Percentiles rank a stretch among this genome's conserved stretches.
Conservation (phyloP, 1,284 basidiomycete genomes). For the Apiotrichum montevideense region DNA sequence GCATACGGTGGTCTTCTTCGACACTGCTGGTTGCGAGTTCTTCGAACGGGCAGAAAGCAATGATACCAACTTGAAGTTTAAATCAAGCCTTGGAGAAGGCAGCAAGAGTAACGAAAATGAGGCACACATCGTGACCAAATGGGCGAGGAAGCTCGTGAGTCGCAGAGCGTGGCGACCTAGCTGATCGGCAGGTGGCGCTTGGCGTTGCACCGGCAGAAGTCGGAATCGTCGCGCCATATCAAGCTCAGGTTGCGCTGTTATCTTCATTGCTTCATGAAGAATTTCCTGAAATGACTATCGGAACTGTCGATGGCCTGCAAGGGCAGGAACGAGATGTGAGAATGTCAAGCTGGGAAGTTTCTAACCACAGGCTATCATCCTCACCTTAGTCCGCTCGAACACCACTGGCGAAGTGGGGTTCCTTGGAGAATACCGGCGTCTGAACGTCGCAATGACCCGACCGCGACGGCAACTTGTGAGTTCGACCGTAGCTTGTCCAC, state of each 20-base stretch:
- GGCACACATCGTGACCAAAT: conserved; percentile 70
- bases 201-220: conserved; percentile 71
- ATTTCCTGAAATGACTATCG: conserved; percentile 72
- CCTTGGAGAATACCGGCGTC: conserved; percentile 75
- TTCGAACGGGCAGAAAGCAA: conserved; percentile 60
- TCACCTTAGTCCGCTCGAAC: conserved; percentile 83
- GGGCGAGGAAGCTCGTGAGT: conserved; percentile 71
- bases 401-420: conserved; percentile 80
- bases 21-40: conserved; percentile 88
- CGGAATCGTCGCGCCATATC: conserved; percentile 89
- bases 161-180: too few species aligned
- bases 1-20: conserved; percentile 82
- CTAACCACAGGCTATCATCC: conserved; percentile 62
- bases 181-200: conserved; percentile 53
- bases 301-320: conserved; percentile 89
- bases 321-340: conserved; percentile 61
- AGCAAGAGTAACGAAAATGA: conserved; percentile 92
- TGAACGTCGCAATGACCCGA: conserved; percentile 94
- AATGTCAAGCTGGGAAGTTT: neutral
- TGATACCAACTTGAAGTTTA: conserved; percentile 46
- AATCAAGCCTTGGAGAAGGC: conserved; percentile 58
- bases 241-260: conserved; percentile 80
- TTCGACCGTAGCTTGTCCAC: neutral
- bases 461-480: conserved; percentile 79
- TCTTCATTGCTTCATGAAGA: conserved; percentile 65